Evolutionary conservation across 208 protist genomes (phyloP).

Genomic region (Novymonas esmeraldas): DNA sequence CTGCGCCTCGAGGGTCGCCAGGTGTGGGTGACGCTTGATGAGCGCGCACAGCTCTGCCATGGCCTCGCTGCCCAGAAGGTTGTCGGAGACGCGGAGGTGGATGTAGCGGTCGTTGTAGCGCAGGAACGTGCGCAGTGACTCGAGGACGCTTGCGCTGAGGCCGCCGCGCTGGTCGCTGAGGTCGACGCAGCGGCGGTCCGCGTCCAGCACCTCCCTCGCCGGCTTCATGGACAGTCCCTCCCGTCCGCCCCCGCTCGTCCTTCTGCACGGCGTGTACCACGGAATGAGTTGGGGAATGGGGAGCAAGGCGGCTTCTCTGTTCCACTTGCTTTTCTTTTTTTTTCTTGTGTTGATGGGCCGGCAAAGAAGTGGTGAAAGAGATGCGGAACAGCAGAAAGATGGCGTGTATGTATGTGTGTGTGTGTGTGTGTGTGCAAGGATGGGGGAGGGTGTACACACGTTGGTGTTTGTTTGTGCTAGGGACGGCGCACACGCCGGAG

Average conservation of each 20-base stretch:
- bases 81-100: slow-evolving; percentile 62
- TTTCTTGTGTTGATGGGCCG: too few species aligned
- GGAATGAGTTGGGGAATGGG: too few species aligned
- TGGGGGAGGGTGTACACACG: not conserved
- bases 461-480: too few species aligned
- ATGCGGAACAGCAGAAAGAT: too few species aligned
- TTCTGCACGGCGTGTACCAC: not conserved
- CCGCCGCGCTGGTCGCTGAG: slow-evolving; percentile 64
- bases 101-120: slow-evolving; percentile 59
- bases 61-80: slow-evolving; percentile 56
- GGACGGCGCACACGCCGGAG: too few species aligned
- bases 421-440: not conserved
- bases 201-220: slow-evolving; percentile 11
- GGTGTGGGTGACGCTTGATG: slow-evolving; percentile 51
- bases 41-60: slow-evolving; percentile 63
- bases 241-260: not conserved
- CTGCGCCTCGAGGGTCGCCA: slow-evolving; percentile 52
- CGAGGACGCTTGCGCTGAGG: slow-evolving; percentile 52
- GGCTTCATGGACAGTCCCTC: slow-evolving; percentile 8
- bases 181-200: slow-evolving; percentile 42
- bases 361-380: too few species aligned
- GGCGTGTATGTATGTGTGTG: not conserved
- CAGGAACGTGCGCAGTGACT: slow-evolving; percentile 50
- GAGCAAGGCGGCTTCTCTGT: too few species aligned
- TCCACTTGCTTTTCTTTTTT: too few species aligned